Conservation (phyloP, 805 yeast species). For the Naumovozyma castellii region DNA sequence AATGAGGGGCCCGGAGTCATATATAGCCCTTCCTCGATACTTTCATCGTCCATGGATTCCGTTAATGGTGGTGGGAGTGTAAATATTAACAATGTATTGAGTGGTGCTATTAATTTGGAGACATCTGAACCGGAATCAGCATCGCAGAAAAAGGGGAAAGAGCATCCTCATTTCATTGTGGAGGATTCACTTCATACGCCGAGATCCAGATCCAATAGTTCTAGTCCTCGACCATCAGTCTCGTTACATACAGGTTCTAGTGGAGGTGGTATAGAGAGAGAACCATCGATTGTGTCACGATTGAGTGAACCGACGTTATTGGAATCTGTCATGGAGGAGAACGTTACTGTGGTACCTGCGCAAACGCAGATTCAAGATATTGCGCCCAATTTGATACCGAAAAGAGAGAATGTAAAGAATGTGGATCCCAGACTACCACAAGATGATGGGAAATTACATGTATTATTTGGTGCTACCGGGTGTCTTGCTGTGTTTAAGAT, state of each 20-base stretch:
- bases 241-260: not conserved
- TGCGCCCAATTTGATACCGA: slow-evolving; percentile 19
- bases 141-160: slow-evolving; percentile 12
- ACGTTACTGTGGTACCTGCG: not conserved
- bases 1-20: slow-evolving; percentile 4
- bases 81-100: not conserved
- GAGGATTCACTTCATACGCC: slow-evolving; percentile 20
- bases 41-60: slow-evolving; percentile 3
- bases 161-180: slow-evolving; percentile 65
- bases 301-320: slow-evolving; percentile 1
- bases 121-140: not conserved
- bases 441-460: slow-evolving; percentile 83
- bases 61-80: too few species aligned
- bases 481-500: slow-evolving; percentile 78
- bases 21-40: slow-evolving; percentile 10
- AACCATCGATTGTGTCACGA: slow-evolving; percentile 1
- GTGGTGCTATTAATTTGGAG: not conserved
- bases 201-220: slow-evolving; percentile 17
- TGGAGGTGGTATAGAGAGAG: not conserved
- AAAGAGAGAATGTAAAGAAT: slow-evolving; percentile 37
- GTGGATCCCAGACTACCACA: slow-evolving; percentile 58
- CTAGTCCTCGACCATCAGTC: slow-evolving; percentile 15
- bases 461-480: slow-evolving; percentile 81
- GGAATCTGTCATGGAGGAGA: slow-evolving; percentile 10
- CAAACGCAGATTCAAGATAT: slow-evolving; percentile 3